These are phyloP conservation scores for Globisporangium nagaii DNA, from an alignment of 352 stramenopile species.

Conservation along the genomic window DNA sequence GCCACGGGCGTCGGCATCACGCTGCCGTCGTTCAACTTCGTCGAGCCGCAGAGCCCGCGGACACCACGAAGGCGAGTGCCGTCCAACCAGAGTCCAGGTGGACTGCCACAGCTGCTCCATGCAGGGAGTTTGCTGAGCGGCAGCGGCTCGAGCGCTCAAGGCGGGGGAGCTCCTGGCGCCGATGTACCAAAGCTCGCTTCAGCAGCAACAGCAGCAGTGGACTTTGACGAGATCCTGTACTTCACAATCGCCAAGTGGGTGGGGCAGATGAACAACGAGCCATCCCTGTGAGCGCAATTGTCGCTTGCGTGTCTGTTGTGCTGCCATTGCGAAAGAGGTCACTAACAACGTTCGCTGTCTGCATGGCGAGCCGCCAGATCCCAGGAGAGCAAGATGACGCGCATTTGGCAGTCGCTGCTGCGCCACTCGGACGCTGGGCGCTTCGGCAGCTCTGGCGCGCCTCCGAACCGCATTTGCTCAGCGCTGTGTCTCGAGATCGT, in stretches of 20 bases:
- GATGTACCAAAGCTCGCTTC: not conserved
- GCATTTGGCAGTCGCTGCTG: conserved; percentile 52
- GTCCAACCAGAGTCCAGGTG: conserved; percentile 1
- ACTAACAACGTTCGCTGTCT: too few species aligned
- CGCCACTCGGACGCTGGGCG: conserved; percentile 53
- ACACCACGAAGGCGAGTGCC: not conserved
- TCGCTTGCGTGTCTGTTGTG: not conserved
- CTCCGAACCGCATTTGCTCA: conserved; percentile 51
- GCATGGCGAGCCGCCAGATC: conserved; percentile 6
- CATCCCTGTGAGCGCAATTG: conserved; percentile 11
- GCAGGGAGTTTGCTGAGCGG: not conserved
- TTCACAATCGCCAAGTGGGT: conserved; percentile 9
- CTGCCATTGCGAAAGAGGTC: too few species aligned
- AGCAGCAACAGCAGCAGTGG: not conserved
- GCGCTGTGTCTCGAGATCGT: conserved; percentile 50
- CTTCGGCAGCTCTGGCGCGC: conserved; percentile 22
- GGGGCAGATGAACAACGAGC: conserved; percentile 14
- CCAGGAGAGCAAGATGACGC: conserved; percentile 42
- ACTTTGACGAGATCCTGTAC: conserved; percentile 20
- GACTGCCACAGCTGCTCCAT: not conserved
- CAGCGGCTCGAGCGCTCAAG: not conserved
- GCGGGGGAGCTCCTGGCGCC: conserved; percentile 13
- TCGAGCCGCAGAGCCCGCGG: conserved; percentile 27
- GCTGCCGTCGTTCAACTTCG: conserved; percentile 64
- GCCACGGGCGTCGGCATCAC: conserved; percentile 24